These are phyloP conservation scores for Heliamphora pulchella DNA, from an alignment of 179 eudicot genomes.

Conservation along the genomic window DNA sequence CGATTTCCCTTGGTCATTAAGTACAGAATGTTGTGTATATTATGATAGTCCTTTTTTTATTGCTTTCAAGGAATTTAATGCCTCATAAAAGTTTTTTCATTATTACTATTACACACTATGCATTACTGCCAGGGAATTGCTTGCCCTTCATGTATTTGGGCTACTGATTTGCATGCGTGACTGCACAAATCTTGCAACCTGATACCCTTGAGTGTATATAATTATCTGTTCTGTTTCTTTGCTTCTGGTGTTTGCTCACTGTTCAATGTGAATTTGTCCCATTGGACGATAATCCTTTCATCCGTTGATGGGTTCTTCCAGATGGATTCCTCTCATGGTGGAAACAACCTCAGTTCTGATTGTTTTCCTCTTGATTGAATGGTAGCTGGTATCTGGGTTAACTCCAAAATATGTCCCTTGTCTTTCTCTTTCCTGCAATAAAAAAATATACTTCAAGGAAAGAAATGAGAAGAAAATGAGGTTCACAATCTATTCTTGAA, in stretches of 20 bases:
- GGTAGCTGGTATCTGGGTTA: background rate
- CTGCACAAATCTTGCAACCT: background rate
- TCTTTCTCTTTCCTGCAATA: background rate
- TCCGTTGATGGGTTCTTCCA: background rate
- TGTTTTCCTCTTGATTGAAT: background rate
- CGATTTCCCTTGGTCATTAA: background rate
- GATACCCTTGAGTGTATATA: background rate
- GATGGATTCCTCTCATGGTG: background rate
- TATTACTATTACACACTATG: background rate
- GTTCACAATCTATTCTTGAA: too few species aligned
- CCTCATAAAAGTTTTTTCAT: background rate
- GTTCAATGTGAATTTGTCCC: background rate
- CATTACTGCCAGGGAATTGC: background rate
- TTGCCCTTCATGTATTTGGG: background rate
- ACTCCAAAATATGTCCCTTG: background rate
- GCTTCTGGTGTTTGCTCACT: background rate
- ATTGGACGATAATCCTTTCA: background rate
- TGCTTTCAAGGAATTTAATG: conserved; percentile 4
- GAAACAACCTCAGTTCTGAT: background rate
- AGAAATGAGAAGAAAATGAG: background rate
- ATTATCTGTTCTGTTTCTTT: background rate
- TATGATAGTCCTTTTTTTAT: background rate
- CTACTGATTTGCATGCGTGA: background rate
- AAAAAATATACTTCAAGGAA: too few species aligned
- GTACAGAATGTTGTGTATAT: background rate